These are phyloP conservation scores for Geotrichum reessii DNA, from an alignment of 1,139 yeast genomes.

Conservation along the genomic window DNA sequence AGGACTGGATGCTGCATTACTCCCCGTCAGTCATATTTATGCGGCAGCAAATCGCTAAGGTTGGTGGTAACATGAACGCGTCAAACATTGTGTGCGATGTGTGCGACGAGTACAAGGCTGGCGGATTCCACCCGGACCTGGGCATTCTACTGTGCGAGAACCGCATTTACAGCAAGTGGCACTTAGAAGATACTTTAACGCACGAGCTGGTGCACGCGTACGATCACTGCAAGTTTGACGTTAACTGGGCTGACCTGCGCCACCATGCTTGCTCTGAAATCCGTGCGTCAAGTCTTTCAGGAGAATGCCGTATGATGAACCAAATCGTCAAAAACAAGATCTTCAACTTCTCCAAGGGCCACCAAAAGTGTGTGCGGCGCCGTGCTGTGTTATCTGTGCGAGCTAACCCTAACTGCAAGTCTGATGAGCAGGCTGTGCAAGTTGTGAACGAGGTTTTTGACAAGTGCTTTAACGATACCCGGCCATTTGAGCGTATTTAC, in stretches of 20 bases:
- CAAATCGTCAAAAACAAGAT: slow-evolving; percentile 59
- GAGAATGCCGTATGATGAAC: slow-evolving; percentile 88
- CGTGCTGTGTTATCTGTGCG: slow-evolving; percentile 79
- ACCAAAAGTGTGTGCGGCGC: slow-evolving; percentile 83
- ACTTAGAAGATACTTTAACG: slow-evolving; percentile 81
- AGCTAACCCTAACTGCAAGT: slow-evolving; percentile 78
- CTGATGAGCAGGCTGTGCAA: slow-evolving; percentile 64
- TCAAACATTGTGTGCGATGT: slow-evolving; percentile 68
- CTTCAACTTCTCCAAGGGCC: slow-evolving; percentile 68
- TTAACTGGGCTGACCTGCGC: slow-evolving; percentile 72
- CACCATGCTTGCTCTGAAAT: slow-evolving; percentile 98
- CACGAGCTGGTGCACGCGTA: slow-evolving; percentile 94
- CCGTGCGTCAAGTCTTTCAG: slow-evolving; percentile 86
- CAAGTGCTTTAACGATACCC: slow-evolving; percentile 87
- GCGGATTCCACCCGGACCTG: slow-evolving; percentile 86
- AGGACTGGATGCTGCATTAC: slow-evolving; percentile 72
- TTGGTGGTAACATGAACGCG: slow-evolving; percentile 50
- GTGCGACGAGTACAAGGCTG: slow-evolving; percentile 83
- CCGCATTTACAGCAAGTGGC: slow-evolving; percentile 69
- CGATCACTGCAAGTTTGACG: slow-evolving; percentile 81
- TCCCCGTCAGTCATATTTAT: slow-evolving; percentile 83
- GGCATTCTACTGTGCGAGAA: slow-evolving; percentile 88
- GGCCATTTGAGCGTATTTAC: slow-evolving; percentile 92
- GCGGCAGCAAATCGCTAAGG: slow-evolving; percentile 73
- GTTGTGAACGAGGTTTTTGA: slow-evolving; percentile 86